Evolutionary conservation across 805 yeast genomes (phyloP), one percentile per base, ranked within the genome.

Genomic region (Myxozyma melibiosi): DNA sequence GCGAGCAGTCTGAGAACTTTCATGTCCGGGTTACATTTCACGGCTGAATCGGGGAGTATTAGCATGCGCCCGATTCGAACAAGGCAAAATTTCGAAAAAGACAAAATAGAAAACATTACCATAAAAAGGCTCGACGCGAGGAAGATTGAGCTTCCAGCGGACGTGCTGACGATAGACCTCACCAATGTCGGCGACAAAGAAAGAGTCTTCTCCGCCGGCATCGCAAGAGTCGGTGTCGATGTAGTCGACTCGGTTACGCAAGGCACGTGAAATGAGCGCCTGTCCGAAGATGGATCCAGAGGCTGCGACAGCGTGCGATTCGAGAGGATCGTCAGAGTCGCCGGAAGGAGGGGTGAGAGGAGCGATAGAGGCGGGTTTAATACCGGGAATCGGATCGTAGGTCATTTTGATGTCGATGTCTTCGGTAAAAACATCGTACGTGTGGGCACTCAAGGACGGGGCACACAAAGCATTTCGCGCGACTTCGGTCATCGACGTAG

Each of bases 171-270:
- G 78, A 58, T 76, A 76, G 34, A 94, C 80, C 66, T 86, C 85
- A 28, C 88, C 89, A 59, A 90, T 73, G 73, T 92, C 96, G 65
- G 94, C 88, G 42, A 92, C 88, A 67, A 85, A 92, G 68, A 92
- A 92, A 5, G 97, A 83, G 66, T 87, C 86, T 68, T 90, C 95
- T 22, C 83, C 90, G 50, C 88, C 94, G 4, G 92, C 82, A 34
- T 74, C 80, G 71, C 91, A 85, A 28, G 74, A 71, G 44, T 81
- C 84, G 55, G 74, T 76, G 68, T 86, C 83, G 59, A 86, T 75
- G 1, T 27, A 31, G 38, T 43, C 51, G 53, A 60, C 51, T 16
- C 58, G 34, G 56, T 45, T 49, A 24, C 62, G 63, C 39, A 60
- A 48, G 3, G 63, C 64, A 14, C 56, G 54, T 14, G 64, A 60